Evolutionary conservation across 768 basidiomycete species (phyloP).

Genomic region (Strobilomyces dryophilus): DNA sequence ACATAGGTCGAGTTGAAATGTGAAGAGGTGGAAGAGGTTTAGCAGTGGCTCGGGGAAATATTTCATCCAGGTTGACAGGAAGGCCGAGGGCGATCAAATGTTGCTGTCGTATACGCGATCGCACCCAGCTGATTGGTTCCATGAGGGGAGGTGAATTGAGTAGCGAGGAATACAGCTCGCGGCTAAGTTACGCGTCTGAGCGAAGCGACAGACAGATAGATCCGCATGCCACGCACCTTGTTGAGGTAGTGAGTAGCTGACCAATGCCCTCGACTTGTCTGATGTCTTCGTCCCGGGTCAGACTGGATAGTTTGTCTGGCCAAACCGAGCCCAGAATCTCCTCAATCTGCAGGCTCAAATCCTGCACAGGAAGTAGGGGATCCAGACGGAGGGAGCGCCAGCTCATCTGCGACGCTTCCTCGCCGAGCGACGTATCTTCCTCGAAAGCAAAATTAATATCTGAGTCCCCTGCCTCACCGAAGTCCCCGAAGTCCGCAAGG

Average conservation of each 20-base stretch:
- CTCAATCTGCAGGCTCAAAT: conserved; percentile 60
- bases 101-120: conserved; percentile 85
- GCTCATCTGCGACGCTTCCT: conserved; percentile 34
- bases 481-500: conserved; percentile 86
- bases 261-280: conserved; percentile 76
- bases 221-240: conserved; percentile 53
- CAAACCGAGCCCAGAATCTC: conserved; percentile 66
- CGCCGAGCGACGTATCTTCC: conserved; percentile 23
- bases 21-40: conserved; percentile 75
- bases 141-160: conserved; percentile 68
- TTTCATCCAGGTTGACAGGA: conserved; percentile 93
- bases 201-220: conserved; percentile 17
- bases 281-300: conserved; percentile 66
- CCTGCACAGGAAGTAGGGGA: conserved; percentile 55
- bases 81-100: conserved; percentile 90
- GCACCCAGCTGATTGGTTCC: conserved; percentile 91
- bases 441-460: conserved; percentile 37
- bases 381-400: conserved; percentile 66
- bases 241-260: conserved; percentile 71
- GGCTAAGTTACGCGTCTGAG: conserved; percentile 44
- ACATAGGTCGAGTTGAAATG: conserved; percentile 78
- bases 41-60: conserved; percentile 62
- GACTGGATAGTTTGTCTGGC: conserved; percentile 46
- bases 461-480: conserved; percentile 57
- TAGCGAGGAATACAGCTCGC: conserved; percentile 70